Evolutionary conservation across 176 grass and related monocot species (phyloP).

Genomic region (Zoysia japonica): DNA sequence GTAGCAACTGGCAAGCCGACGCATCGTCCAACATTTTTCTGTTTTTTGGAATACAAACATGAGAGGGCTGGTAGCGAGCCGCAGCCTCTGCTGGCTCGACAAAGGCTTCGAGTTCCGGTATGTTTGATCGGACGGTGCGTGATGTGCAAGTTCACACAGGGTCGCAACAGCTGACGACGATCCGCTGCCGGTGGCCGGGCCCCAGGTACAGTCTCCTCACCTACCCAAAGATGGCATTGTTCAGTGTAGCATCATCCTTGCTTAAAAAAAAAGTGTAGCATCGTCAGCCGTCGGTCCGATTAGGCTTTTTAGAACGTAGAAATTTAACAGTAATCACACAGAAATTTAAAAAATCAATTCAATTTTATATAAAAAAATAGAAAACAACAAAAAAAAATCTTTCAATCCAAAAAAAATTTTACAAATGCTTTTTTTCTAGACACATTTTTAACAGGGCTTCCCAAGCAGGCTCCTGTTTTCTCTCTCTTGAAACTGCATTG

Average conservation of each 20-base stretch:
- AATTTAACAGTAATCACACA: too few relatives aligned
- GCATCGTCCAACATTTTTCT: background rate
- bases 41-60: background rate
- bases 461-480: too few relatives aligned
- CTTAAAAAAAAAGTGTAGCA: too few relatives aligned
- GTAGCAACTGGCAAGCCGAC: background rate
- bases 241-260: conserved; percentile 15
- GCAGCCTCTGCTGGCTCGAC: background rate
- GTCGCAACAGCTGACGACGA: conserved; percentile 9
- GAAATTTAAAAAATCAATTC: too few relatives aligned
- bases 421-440: too few relatives aligned
- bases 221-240: conserved; percentile 31
- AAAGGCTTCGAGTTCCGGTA: background rate
- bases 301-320: too few relatives aligned
- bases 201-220: conserved; percentile 30
- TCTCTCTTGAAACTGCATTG: background rate
- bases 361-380: too few relatives aligned
- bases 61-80: background rate
- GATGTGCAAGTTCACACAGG: background rate
- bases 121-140: background rate
- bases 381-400: too few relatives aligned
- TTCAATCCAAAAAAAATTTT: too few relatives aligned
- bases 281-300: too few relatives aligned
- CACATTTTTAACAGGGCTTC: too few relatives aligned
- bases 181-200: conserved; percentile 2